A percentile compares a stretch with the other conserved stretches of the same genome.
These are phyloP conservation scores for Saxophila tyrrhenica DNA, from an alignment of 495 filamentous ascomycete genomes.

Conservation along the genomic window DNA sequence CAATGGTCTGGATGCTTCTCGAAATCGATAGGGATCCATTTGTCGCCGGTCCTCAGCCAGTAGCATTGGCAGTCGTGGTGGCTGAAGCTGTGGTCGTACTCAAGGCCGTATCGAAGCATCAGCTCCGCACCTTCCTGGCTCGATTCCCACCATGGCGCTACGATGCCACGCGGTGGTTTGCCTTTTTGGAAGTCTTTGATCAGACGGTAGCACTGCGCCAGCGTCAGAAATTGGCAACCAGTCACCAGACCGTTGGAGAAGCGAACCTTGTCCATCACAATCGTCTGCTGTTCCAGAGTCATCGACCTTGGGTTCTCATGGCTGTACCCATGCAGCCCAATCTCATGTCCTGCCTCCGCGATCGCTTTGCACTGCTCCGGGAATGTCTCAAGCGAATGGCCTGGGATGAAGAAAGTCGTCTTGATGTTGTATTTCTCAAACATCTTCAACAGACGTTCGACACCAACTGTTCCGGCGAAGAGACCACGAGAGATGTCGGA, in stretches of 20 bases:
- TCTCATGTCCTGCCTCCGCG: conserved; percentile 67
- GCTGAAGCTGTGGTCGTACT: conserved; percentile 38
- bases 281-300: conserved; percentile 61
- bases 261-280: conserved; percentile 54
- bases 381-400: conserved; percentile 68
- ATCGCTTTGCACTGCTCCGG: conserved; percentile 64
- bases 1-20: conserved; percentile 39
- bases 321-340: conserved; percentile 50
- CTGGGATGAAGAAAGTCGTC: conserved; percentile 74
- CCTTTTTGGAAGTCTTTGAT: conserved; percentile 59
- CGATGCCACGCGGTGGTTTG: conserved; percentile 59
- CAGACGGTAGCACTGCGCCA: conserved; percentile 46
- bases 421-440: conserved; percentile 75
- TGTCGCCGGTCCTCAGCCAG: conserved; percentile 38
- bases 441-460: conserved; percentile 58
- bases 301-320: conserved; percentile 68
- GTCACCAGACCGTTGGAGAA: no score
- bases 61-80: conserved; percentile 48
- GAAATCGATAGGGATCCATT: conserved; percentile 42
- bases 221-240: no score
- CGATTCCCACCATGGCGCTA: conserved; percentile 43
- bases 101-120: conserved; percentile 32
- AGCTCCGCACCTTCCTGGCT: conserved; percentile 41
- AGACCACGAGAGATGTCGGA: conserved; percentile 60
- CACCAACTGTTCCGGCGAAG: conserved; percentile 63